Base-by-base conservation (phyloP, 75 land plant genomes). In the Pinus albicaulis region DNA sequence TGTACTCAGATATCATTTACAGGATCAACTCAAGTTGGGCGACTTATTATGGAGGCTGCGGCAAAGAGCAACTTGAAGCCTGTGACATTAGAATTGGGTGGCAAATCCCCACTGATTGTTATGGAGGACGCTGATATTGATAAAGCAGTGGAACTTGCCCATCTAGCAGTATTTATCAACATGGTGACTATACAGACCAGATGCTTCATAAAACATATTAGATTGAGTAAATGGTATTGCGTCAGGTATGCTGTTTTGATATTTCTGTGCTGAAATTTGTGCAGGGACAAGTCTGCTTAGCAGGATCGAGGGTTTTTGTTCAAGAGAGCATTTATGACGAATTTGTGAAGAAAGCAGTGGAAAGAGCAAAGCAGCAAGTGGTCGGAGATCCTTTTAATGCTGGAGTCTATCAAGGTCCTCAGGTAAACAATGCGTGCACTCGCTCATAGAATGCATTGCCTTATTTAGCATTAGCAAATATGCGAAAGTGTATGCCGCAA, bases 21-120 rank as follows among this genome's bases (percentile, higher is more conserved):
- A 17, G 85, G 85, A 15, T 83, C 85, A 0, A 82, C 83, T 17
- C 66, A 81, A 36, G 85, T 83, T 53, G 85, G 85, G 26, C 57
- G 77, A 31, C 59, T 74, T 19, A 53, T 82, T 7, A 78, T 82
- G 84, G 82, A 62, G 61, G 84, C 84, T 12, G 41, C 84, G 3
- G 84, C 82, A 5, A 79, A 74, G 55, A 82, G 84, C 59, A 82
- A 82, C 60, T 68, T 82, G 61, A 82, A 82, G 72, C 52, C 76
- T 4, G 84, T 82, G 57, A 82, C 75, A 25, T 48, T 82, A 3
- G 84, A 82, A 34, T 76, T 82, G n/a, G 84, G 84, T 15, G 84
- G 84, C 2, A 82, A 82, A 60, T 82, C 84, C 8, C 84, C 84
- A 24, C 60, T 82, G 7, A 74, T 82, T 20, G 16, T 82, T 15